Conservation (phyloP, 352 stramenopile species). For the Phytophthora niederhauseri region DNA sequence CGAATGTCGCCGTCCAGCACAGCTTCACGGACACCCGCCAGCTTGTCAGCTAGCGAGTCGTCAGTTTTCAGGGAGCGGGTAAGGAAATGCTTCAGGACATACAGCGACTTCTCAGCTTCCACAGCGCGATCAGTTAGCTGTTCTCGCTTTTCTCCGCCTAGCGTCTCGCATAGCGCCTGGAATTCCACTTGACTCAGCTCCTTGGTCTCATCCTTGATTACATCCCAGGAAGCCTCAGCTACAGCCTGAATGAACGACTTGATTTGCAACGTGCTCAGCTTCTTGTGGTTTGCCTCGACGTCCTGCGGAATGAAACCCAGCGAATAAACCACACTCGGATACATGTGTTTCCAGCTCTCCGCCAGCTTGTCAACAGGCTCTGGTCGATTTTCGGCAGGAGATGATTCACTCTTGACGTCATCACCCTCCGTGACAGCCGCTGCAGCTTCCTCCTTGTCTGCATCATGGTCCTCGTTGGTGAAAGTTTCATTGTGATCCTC, state of each 20-base stretch:
- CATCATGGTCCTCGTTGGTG: background rate
- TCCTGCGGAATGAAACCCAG: conserved; percentile 68
- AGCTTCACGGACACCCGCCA: conserved; percentile 54
- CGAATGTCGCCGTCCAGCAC: conserved; percentile 69
- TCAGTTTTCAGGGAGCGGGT: conserved; percentile 58
- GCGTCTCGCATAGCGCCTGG: conserved; percentile 74
- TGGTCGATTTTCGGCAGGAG: conserved; percentile 13
- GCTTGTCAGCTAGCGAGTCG: conserved; percentile 51
- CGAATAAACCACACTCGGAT: conserved; percentile 70
- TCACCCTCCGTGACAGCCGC: conserved; percentile 9
- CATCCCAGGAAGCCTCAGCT: conserved; percentile 70
- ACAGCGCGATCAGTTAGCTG: conserved; percentile 37
- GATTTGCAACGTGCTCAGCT: conserved; percentile 82
- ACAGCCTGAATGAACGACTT: conserved; percentile 87
- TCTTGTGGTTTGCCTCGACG: conserved; percentile 49
- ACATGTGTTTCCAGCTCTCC: conserved; percentile 64
- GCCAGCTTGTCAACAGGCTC: conserved; percentile 17
- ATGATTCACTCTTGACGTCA: conserved; percentile 7
- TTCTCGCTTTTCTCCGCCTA: conserved; percentile 41
- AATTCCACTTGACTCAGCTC: conserved; percentile 72
- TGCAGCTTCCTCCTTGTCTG: conserved; percentile 1
- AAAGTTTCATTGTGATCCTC: conserved; percentile 10
- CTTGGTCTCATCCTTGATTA: conserved; percentile 50
- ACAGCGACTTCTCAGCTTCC: conserved; percentile 54
- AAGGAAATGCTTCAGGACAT: conserved; percentile 76